Base-by-base conservation (phyloP, 2,329 filamentous ascomycete genomes). In the Chalara sp. region DNA sequence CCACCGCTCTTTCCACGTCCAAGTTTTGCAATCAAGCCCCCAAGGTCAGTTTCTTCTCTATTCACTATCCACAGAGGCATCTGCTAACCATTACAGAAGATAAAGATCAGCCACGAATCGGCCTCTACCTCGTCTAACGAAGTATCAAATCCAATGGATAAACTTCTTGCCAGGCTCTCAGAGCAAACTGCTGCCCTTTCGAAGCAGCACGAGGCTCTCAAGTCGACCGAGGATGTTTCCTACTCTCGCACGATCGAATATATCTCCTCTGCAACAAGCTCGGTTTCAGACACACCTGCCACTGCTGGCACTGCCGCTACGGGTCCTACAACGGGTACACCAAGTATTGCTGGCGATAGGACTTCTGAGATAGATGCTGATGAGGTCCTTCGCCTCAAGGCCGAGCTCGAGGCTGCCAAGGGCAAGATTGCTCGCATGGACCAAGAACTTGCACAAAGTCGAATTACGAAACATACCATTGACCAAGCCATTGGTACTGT, bases 381-480 rank as follows among this genome's bases (percentile, higher is more conserved):
- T 32, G 85, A 89, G 64, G 70, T 90, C 31, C 70, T 81, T 53
- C 81, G 80, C 47, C 73, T 91, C 51, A 87, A 86, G 70, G 69
- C 83, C 48, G 81, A 90, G 68, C 78, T 92, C 47, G 83, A 84
- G 42, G 76, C 82, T 54, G 86, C 87, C 35, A 81, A 86, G 53
- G 82, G 75, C 64, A 79, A 84, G 61, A 87, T 91, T 61, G 79
- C 76, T 44, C 83, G 80, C 51, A 81, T 90, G 63, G 84, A 87
- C 52, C 78, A 87, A 49, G 84, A 89, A 69, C 75, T 89, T 53
- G 76, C 81, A 39, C 80, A 86, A 56, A 81, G 75, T 29, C 81
- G 81, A 32, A 76, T 81, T 50, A 72, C 73, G 33, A 81, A 80
- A 60, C 72, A 79, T 48, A 84, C 80, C 8, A 69, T 78, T 49